These are phyloP conservation scores for Leptomonas seymouri DNA, from an alignment of 208 protist species.

Conservation along the genomic window DNA sequence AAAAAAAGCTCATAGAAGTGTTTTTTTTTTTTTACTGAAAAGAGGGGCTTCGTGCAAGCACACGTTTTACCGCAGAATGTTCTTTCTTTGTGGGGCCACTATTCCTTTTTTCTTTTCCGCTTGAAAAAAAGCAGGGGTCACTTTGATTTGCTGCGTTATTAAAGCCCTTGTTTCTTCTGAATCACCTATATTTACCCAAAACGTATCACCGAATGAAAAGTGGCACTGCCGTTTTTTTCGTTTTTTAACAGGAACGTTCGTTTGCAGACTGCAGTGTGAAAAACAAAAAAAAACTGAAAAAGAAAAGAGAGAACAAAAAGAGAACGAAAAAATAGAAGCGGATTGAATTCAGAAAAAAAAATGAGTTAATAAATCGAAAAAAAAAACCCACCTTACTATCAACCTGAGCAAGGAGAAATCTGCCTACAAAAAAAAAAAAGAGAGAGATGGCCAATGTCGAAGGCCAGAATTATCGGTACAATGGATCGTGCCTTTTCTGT, in stretches of 20 bases:
- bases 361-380: background rate
- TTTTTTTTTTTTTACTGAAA: background rate
- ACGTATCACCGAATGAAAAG: background rate
- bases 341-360: slow-evolving; percentile 13
- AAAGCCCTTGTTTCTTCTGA: background rate
- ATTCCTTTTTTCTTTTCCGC: background rate
- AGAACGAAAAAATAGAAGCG: background rate
- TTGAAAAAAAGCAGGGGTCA: background rate
- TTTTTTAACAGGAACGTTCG: background rate
- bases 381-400: no score
- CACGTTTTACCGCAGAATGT: background rate
- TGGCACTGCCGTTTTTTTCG: background rate
- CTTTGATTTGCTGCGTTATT: background rate
- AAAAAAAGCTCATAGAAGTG: background rate
- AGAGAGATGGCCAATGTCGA: no score
- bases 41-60: background rate
- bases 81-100: background rate
- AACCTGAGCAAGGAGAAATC: no score
- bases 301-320: background rate
- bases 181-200: background rate
- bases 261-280: background rate
- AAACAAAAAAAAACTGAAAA: background rate
- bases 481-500: background rate
- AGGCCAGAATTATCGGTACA: no score
- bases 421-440: background rate